These are phyloP conservation scores for Leersia perrieri DNA, from an alignment of 176 grass and related monocot genomes.

Conservation along the genomic window DNA sequence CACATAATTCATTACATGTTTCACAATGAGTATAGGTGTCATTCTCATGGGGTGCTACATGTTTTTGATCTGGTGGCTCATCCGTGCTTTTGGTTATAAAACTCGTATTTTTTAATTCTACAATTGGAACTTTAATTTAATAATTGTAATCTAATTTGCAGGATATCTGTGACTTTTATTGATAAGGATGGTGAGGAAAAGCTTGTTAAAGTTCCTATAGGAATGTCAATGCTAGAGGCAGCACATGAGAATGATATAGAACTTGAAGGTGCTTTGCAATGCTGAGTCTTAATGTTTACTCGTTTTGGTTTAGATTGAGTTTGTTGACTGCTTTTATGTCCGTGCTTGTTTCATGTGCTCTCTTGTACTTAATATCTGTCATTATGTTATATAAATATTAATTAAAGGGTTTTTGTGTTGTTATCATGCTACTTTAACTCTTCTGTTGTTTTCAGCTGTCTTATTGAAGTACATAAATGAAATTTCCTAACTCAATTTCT, in stretches of 20 bases:
- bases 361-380: constrained; percentile 10
- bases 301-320: neutral
- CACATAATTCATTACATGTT: neutral
- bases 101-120: neutral
- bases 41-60: neutral
- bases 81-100: neutral
- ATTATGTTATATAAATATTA: neutral
- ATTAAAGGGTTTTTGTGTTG: neutral
- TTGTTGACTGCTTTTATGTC: neutral
- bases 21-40: neutral
- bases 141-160: constrained; percentile 26
- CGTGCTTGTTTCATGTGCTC: neutral
- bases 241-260: constrained; percentile 98
- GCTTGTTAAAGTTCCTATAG: constrained; percentile 77
- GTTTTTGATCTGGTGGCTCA: neutral
- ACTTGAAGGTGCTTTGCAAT: constrained; percentile 59
- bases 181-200: constrained; percentile 80
- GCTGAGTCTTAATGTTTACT: neutral
- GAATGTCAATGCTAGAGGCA: constrained; percentile 96
- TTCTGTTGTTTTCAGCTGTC: constrained; percentile 2
- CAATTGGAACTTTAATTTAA: neutral
- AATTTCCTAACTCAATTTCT: neutral
- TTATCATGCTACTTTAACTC: neutral
- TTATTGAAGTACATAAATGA: neutral
- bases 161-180: constrained; percentile 91